Percentiles rank a stretch among this genome's conserved stretches.
Conservation (phyloP, 306 rosid genomes). For the Mimosa bimucronata region DNA sequence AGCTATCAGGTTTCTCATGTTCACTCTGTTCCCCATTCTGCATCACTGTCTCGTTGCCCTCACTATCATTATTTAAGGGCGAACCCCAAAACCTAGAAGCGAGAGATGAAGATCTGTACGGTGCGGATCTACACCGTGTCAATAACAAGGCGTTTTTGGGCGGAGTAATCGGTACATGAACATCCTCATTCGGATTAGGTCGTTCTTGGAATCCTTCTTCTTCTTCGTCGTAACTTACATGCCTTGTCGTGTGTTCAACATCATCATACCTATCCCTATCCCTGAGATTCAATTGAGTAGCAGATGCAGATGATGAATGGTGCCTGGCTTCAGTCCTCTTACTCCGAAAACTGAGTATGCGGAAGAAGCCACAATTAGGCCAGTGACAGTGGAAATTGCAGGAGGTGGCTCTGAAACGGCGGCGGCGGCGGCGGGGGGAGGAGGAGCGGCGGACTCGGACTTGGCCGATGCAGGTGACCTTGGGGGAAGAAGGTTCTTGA, state of each 20-base stretch:
- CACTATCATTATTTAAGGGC: conserved; percentile 37
- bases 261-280: neutral
- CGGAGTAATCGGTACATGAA: conserved; percentile 46
- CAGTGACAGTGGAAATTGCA: conserved; percentile 28
- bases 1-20: conserved; percentile 27
- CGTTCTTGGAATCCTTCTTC: conserved; percentile 30
- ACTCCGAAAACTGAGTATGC: conserved; percentile 38
- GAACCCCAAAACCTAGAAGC: conserved; percentile 75
- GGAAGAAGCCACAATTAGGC: conserved; percentile 63
- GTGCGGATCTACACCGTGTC: conserved; percentile 89
- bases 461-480: conserved; percentile 99
- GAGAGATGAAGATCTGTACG: conserved; percentile 73
- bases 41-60: conserved; percentile 38
- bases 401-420: conserved; percentile 23
- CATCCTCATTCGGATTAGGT: conserved; percentile 26
- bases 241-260: neutral
- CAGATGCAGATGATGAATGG: conserved; percentile 25
- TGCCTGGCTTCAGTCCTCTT: conserved; percentile 39
- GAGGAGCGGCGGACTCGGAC: conserved; percentile 72
- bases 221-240: conserved; percentile 37
- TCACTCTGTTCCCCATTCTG: conserved; percentile 27
- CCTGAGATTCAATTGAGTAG: conserved; percentile 40
- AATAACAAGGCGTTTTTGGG: conserved; percentile 79
- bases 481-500: conserved; percentile 95
- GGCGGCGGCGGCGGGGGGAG: conserved; percentile 27